Base-by-base conservation (phyloP, 371 early-diverging fungal species). In the Circinella umbellata region DNA sequence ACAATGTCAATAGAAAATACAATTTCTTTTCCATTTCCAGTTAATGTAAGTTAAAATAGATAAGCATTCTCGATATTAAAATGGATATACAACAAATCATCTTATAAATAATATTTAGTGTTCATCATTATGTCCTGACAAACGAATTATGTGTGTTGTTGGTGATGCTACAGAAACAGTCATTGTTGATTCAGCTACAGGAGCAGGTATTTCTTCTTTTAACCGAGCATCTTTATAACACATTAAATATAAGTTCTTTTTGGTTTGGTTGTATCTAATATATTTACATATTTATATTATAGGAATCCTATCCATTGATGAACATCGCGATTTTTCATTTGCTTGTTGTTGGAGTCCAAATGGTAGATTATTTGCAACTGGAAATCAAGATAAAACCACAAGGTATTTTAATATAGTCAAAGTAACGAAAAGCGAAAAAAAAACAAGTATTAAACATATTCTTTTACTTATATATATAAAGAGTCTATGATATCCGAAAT, bases 291-390 rank as follows among this genome's bases (percentile, higher is more conserved):
- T n/a, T n/a, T n/a, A 42, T 14, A 18, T 11, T 8, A 20, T 49
- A 79, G 76, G 66, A 6, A 64, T 81, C 11, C 63, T 46, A n/a
- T 38, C 48, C 6, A 67, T 78, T 7, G 67, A 72, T 20, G 83
- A 78, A 35, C 80, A 78, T 51, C 70, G 82, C 35, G 95, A 94
- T 68, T 93, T 83, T 72, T 92, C 92, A 1, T 96, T 96, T 78
- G 86, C 96, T 0, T 93, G 92, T 64, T 88, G 91, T 13, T 93
- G 94, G 89, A 91, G 90, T 53, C 95, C 96, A 0, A 86, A 89
- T 66, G 91, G 90, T 9, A 79, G 77, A 8, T 76, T 83, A 20
- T 73, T 96, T 61, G 95, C 92, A 0, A 95, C 96, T 0, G 96
- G 95, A 34, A 92, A 91, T 71, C 96, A 96, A 74, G 95, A 93